Conservation (phyloP, 129 eudicot species). For the Chrysanthemum seticuspe region DNA sequence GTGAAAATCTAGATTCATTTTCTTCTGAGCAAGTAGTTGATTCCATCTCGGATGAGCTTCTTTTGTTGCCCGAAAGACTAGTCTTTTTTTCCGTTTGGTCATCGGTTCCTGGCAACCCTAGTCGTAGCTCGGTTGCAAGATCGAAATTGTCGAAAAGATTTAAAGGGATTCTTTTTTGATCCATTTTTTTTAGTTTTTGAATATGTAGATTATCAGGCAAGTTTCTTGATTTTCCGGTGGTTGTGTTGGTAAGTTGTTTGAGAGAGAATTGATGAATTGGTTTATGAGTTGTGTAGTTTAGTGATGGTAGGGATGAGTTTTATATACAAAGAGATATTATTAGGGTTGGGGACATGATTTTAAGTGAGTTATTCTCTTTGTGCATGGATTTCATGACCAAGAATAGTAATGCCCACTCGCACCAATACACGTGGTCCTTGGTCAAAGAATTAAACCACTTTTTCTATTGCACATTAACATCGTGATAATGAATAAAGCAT, state of each 20-base stretch:
- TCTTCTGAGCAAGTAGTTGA: constrained; percentile 32
- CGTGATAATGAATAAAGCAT: too few species aligned
- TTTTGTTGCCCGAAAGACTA: constrained; percentile 44
- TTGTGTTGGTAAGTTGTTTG: neutral
- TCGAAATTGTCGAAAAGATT: constrained; percentile 35
- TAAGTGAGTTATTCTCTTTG: constrained; percentile 37
- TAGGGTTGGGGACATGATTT: constrained; percentile 36
- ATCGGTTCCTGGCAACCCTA: constrained; percentile 70
- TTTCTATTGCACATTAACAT: too few species aligned
- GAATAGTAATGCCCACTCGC: constrained; percentile 23
- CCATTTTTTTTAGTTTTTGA: constrained; percentile 18
- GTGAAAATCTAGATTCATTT: constrained; percentile 41
- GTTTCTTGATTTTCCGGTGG: constrained; percentile 18
- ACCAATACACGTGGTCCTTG: neutral
- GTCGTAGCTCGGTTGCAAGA: constrained; percentile 60
- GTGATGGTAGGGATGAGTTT: constrained; percentile 14
- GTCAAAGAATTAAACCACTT: neutral
- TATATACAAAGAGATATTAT: constrained; percentile 21
- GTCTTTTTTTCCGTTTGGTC: constrained; percentile 33
- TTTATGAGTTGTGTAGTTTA: constrained; percentile 37
- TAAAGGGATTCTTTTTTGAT: constrained; percentile 24
- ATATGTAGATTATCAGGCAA: constrained; percentile 23
- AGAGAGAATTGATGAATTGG: constrained; percentile 22
- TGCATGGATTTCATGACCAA: constrained; percentile 37
- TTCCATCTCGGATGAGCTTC: constrained; percentile 58